Base-by-base conservation (phyloP, 2,329 filamentous ascomycete genomes). In the Furcasterigmium sp. region DNA sequence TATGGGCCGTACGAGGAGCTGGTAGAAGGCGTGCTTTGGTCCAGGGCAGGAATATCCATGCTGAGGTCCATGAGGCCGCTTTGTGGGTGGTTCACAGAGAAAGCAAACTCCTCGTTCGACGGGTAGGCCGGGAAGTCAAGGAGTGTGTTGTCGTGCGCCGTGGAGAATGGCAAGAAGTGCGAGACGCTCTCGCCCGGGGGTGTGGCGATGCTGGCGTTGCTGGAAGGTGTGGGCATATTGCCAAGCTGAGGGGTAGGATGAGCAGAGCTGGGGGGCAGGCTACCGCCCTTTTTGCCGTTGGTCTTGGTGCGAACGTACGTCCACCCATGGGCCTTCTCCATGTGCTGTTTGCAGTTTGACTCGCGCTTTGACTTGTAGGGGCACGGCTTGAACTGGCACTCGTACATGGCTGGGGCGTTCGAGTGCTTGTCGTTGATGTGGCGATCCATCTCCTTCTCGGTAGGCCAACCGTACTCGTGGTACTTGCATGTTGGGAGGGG, bases 361-460 rank as follows among this genome's bases (percentile, higher is more conserved):
- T 95, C 87, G 46, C 91, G 85, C 75, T 97, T 97, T 10, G 91
- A 95, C 58, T 89, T 86, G 71, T 97, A 97, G 1, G 87, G 82
- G 74, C 93, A 97, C 19, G 85, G 85, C 54, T 82, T 76, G 67
- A 78, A 97, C 38, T 82, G 68, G 68, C 93, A 98, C 68, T 87
- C 82, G 65, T 82, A 95, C 70, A 94, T 82, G 35, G 82, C 75
- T 5, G 93, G 91, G 26, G 82, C 75, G 42, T 78, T 69, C 15
- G 87, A 91, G 69, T 98, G 93, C 70, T 94, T 95, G 72, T 98
- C 93, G 63, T 96, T 96, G 65, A 89, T 79, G 64, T 98, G 93
- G 42, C 93, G 87, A 56, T 95, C 91, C 67, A 91, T 87, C 69
- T 97, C 93, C 69, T 98, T 97, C 68, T 97, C 91, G 0, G 93